phyloP scores from a whole-genome alignment of 257 asterid genomes.

The Solanum dulcamara region DNA sequence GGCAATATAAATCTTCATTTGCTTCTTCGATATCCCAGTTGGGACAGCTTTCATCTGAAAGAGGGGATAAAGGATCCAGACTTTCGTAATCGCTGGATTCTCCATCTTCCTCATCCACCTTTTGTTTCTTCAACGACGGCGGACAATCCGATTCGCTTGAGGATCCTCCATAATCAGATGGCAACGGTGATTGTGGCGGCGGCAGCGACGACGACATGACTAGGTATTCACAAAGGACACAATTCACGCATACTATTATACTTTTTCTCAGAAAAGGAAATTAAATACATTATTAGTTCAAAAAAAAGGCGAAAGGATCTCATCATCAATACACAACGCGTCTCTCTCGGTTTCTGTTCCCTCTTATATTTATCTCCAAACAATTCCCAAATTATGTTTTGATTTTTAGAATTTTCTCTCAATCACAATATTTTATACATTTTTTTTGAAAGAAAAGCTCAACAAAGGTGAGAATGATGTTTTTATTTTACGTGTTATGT shows the following conservation, averaged over 20 bases:
- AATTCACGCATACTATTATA: too few relatives aligned
- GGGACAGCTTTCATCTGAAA: not conserved
- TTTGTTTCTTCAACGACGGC: not conserved
- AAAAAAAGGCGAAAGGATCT: not conserved
- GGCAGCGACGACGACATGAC: not conserved
- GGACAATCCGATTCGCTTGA: not conserved
- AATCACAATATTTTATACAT: not conserved
- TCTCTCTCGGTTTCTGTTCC: not conserved
- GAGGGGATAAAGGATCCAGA: not conserved
- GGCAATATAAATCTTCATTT: not conserved
- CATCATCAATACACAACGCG: not conserved
- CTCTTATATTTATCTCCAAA: not conserved
- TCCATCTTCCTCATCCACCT: not conserved
- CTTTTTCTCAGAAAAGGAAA: too few relatives aligned
- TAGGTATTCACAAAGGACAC: too few relatives aligned
- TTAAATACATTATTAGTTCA: not conserved
- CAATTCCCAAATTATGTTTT: not conserved
- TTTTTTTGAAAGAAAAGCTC: not conserved
- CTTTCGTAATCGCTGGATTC: not conserved
- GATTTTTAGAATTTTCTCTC: not conserved
- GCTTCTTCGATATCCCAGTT: not conserved
- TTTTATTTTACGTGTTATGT: not conserved
- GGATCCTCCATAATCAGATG: too few relatives aligned
- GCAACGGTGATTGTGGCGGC: not conserved
- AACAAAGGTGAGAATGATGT: not conserved